phyloP scores from a whole-genome alignment of 192 early-diverging fungal species.

The Backusella mclennaniae region DNA sequence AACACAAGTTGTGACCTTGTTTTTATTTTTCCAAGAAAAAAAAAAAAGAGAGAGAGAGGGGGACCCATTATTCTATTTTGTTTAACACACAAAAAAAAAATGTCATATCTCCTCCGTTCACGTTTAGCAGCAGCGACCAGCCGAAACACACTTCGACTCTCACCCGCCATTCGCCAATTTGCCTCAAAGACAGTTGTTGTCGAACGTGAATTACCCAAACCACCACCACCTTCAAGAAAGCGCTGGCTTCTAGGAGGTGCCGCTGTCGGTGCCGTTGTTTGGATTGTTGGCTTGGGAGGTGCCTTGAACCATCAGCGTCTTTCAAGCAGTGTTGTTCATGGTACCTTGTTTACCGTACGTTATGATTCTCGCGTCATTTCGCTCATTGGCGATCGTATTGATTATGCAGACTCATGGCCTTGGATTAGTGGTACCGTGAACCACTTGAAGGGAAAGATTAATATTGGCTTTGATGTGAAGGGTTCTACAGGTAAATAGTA shows the following conservation, averaged over 20 bases:
- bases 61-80: neutral
- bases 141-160: neutral
- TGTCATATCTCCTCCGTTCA: neutral
- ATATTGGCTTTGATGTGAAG: slow-evolving; percentile 51
- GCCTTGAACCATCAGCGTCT: slow-evolving; percentile 60
- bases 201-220: slow-evolving; percentile 21
- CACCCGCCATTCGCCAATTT: neutral
- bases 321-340: slow-evolving; percentile 52
- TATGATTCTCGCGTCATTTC: slow-evolving; percentile 47
- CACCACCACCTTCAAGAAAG: slow-evolving; percentile 15
- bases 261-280: slow-evolving; percentile 45
- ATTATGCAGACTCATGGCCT: slow-evolving; percentile 53
- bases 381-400: slow-evolving; percentile 51
- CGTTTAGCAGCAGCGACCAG: neutral
- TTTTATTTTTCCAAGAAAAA: neutral
- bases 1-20: neutral
- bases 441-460: slow-evolving; percentile 56
- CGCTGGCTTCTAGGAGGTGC: slow-evolving; percentile 28
- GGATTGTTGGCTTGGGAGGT: slow-evolving; percentile 48
- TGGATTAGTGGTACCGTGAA: slow-evolving; percentile 65
- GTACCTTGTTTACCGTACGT: slow-evolving; percentile 57
- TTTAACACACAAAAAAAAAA: neutral
- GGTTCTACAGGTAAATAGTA: slow-evolving; percentile 45
- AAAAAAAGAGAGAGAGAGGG: neutral
- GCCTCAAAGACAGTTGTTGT: slow-evolving; percentile 16